phyloP scores from a whole-genome alignment of 345 rosid species.

The Carallia pectinifolia region DNA sequence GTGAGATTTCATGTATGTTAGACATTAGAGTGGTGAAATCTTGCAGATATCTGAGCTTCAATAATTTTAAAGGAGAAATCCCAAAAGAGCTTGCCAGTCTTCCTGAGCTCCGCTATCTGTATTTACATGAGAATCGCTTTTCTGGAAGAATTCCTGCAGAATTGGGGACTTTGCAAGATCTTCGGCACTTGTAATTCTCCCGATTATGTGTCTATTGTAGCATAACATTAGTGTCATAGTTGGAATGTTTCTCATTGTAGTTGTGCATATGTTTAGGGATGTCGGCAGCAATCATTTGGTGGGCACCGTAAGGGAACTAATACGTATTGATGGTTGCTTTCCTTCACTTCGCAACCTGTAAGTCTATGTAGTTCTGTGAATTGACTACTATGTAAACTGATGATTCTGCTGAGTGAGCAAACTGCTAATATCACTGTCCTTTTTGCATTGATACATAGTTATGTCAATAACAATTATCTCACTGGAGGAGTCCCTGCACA shows the following conservation, averaged over 20 bases:
- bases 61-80: conserved; percentile 89
- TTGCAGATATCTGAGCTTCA: conserved; percentile 86
- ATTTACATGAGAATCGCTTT: conserved; percentile 91
- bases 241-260: not conserved
- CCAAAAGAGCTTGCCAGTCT: conserved; percentile 84
- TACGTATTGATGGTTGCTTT: conserved; percentile 85
- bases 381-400: not conserved
- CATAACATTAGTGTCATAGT: not conserved
- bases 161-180: conserved; percentile 67
- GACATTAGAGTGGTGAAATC: not conserved
- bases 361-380: conserved; percentile 22
- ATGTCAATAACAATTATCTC: conserved; percentile 81
- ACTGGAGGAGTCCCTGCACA: conserved; percentile 96
- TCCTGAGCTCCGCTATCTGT: conserved; percentile 86
- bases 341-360: conserved; percentile 87
- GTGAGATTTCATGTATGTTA: not conserved
- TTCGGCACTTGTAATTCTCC: conserved; percentile 26
- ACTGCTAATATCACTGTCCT: not conserved
- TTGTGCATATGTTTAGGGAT: conserved; percentile 50
- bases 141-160: conserved; percentile 82
- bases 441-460: conserved; percentile 40
- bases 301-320: conserved; percentile 89
- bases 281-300: conserved; percentile 92
- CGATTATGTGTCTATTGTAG: not conserved
- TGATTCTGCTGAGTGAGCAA: not conserved